Conservation (phyloP, 2,329 filamentous ascomycete species). For the Sclerotinia minor region DNA sequence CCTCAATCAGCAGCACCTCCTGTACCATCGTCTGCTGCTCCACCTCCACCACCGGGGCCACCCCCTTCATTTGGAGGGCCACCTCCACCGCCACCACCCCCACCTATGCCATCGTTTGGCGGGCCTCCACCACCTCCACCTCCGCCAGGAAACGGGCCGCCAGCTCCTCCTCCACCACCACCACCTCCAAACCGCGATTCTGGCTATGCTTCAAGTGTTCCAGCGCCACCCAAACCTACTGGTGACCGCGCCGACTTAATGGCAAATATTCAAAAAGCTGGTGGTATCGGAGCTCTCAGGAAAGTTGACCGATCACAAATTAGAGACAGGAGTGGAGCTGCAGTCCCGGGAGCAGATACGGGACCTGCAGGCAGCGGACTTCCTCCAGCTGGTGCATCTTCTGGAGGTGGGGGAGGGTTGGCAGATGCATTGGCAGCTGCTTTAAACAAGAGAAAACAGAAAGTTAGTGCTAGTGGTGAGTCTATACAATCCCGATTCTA, state of each 20-base stretch:
- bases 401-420: slow-evolving; percentile 64
- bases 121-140: slow-evolving; percentile 43
- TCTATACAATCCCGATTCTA: slow-evolving; percentile 38
- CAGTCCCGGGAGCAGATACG: slow-evolving; percentile 56
- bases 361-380: slow-evolving; percentile 54
- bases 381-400: slow-evolving; percentile 54
- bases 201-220: slow-evolving; percentile 52
- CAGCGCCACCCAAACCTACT: slow-evolving; percentile 48
- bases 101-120: slow-evolving; percentile 40
- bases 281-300: slow-evolving; percentile 67
- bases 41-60: slow-evolving; percentile 42
- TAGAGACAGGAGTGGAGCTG: slow-evolving; percentile 67
- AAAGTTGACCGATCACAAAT: slow-evolving; percentile 73
- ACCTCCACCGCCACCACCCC: slow-evolving; percentile 49
- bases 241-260: slow-evolving; percentile 61
- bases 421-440: slow-evolving; percentile 80
- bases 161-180: slow-evolving; percentile 56
- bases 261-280: slow-evolving; percentile 70
- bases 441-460: slow-evolving; percentile 81
- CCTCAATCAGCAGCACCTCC: slow-evolving; percentile 43
- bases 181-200: slow-evolving; percentile 57
- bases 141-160: slow-evolving; percentile 39
- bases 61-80: slow-evolving; percentile 42
- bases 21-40: slow-evolving; percentile 42
- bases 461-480: slow-evolving; percentile 94